These are phyloP conservation scores for Passalora sequoiae DNA, from an alignment of 2,329 filamentous ascomycete genomes.

Conservation along the genomic window DNA sequence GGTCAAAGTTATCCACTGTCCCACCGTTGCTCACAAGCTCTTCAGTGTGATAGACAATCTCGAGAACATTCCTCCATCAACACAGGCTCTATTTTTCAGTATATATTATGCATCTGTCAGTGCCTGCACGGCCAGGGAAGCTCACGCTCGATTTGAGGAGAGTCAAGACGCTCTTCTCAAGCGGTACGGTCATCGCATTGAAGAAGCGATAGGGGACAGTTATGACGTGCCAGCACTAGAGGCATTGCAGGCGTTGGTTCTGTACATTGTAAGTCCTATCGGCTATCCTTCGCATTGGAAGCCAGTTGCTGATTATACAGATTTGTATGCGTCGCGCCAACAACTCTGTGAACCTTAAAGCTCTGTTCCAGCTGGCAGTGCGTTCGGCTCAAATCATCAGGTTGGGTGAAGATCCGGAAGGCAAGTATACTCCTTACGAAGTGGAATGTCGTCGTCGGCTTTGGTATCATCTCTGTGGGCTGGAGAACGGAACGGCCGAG, in stretches of 20 bases:
- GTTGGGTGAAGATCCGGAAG: slow-evolving; percentile 17
- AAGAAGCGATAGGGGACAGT: slow-evolving; percentile 14
- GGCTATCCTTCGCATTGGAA: too few species aligned
- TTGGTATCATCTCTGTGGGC: slow-evolving; percentile 24
- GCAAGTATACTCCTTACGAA: slow-evolving; percentile 18
- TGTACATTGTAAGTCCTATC: slow-evolving; percentile 18
- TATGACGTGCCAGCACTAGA: slow-evolving; percentile 20
- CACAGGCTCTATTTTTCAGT: slow-evolving; percentile 22
- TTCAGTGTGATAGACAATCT: slow-evolving; percentile 18
- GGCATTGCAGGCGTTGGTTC: slow-evolving; percentile 20
- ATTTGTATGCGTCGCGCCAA: slow-evolving; percentile 19
- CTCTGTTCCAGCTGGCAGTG: slow-evolving; percentile 20
- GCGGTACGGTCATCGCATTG: slow-evolving; percentile 17
- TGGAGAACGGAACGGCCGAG: slow-evolving; percentile 26
- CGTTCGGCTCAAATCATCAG: slow-evolving; percentile 21
- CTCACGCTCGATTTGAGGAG: slow-evolving; percentile 22
- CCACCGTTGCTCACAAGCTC: slow-evolving; percentile 20
- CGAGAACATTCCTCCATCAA: slow-evolving; percentile 10
- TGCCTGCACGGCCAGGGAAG: slow-evolving; percentile 24
- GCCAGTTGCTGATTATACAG: too few species aligned
- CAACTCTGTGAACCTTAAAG: slow-evolving; percentile 12
- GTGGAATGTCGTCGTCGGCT: slow-evolving; percentile 21
- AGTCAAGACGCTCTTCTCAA: slow-evolving; percentile 16
- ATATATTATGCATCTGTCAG: slow-evolving; percentile 27
- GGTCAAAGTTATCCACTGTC: slow-evolving; percentile 28